phyloP scores from a whole-genome alignment of 1,284 basidiomycete species.

The Cutaneotrichosporon sp. region DNA sequence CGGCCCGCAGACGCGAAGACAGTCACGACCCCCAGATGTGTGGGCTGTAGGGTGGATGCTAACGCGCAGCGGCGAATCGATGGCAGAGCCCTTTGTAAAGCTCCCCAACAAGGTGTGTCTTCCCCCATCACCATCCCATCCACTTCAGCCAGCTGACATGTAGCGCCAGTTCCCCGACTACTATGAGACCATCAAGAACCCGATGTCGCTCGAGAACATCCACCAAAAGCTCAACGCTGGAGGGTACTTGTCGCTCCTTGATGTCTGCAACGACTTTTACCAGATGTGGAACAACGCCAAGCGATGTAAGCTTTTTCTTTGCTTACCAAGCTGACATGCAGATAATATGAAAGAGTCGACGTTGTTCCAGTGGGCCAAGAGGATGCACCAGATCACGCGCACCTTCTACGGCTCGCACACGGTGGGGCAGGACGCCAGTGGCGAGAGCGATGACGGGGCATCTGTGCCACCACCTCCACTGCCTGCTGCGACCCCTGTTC shows the following conservation, averaged over 20 bases:
- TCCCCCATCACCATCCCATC: too few species aligned
- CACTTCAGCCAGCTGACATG: conserved; percentile 9
- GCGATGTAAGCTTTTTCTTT: conserved; percentile 36
- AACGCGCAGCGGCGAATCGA: conserved; percentile 36
- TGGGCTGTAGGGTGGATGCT: conserved; percentile 8
- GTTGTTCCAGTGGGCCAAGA: conserved; percentile 50
- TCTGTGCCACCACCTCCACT: conserved; percentile 9
- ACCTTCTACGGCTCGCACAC: conserved; percentile 32
- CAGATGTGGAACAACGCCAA: conserved; percentile 52
- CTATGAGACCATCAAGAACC: conserved; percentile 50
- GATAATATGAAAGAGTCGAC: conserved; percentile 51
- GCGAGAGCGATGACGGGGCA: conserved; percentile 26
- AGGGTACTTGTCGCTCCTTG: conserved; percentile 38
- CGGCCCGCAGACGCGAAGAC: conserved; percentile 3
- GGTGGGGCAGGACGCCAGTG: conserved; percentile 20
- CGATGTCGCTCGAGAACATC: conserved; percentile 47
- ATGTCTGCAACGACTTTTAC: conserved; percentile 41
- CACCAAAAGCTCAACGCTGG: conserved; percentile 36
- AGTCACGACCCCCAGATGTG: conserved; percentile 6
- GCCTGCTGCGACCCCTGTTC: conserved; percentile 2
- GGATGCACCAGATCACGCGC: conserved; percentile 49
- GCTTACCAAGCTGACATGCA: conserved; percentile 15
- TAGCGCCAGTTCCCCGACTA: conserved; percentile 50
- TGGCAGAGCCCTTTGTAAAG: conserved; percentile 46
- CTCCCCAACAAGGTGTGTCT: conserved; percentile 45